Evolutionary conservation across 2,329 filamentous ascomycete genomes (phyloP).

Genomic region (Penicillium sp.): DNA sequence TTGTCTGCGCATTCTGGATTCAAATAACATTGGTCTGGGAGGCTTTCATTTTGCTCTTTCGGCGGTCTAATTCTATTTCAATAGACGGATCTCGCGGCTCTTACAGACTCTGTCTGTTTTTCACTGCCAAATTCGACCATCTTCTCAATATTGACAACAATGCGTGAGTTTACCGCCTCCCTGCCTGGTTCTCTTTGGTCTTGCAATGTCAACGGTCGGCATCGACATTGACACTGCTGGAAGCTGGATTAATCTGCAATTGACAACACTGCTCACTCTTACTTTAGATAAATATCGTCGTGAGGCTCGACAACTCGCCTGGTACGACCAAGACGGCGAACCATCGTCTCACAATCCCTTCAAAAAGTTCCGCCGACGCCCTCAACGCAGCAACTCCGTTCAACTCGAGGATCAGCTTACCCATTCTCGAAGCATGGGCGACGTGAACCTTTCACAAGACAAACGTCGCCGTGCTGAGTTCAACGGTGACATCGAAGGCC

Average conservation of each 20-base stretch:
- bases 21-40: too few species aligned
- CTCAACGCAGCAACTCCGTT: constrained; percentile 23
- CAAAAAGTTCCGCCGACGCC: constrained; percentile 32
- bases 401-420: constrained; percentile 27
- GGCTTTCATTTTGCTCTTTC: background rate
- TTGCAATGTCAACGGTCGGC: background rate
- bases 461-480: constrained; percentile 20
- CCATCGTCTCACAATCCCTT: constrained; percentile 37
- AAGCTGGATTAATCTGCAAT: background rate
- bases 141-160: background rate
- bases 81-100: too few species aligned
- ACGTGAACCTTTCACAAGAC: constrained; percentile 20
- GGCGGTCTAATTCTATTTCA: background rate
- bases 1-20: too few species aligned
- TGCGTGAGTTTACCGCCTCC: constrained; percentile 1
- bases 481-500: constrained; percentile 18
- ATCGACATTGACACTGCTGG: too few species aligned
- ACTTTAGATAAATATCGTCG: constrained; percentile 36
- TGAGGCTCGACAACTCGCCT: constrained; percentile 34
- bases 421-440: constrained; percentile 19
- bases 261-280: background rate
- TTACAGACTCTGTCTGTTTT: too few species aligned
- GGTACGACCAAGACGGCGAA: constrained; percentile 38
- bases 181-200: background rate
- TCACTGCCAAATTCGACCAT: too few species aligned